Conservation (phyloP, 192 early-diverging fungal species). For the Entomortierella parvispora region DNA sequence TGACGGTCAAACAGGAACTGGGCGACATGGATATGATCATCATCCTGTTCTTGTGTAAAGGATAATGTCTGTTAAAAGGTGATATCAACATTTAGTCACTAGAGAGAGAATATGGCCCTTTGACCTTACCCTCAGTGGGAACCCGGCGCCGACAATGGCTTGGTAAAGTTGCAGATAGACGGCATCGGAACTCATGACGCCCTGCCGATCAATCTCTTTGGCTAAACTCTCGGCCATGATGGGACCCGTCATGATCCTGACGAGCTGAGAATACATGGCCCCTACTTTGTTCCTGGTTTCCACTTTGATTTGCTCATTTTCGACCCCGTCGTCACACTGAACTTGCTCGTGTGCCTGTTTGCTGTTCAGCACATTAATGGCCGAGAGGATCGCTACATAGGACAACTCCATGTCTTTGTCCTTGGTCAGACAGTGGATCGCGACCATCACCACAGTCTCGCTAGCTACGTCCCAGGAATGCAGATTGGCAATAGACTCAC, state of each 20-base stretch:
- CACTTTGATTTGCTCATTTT: no score
- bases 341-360: neutral
- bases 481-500: neutral
- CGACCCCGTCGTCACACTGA: no score
- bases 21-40: slow-evolving; percentile 14
- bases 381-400: slow-evolving; percentile 31
- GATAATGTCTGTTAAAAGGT: neutral
- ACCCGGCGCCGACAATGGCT: slow-evolving; percentile 10
- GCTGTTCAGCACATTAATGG: slow-evolving; percentile 15
- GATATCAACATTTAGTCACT: neutral
- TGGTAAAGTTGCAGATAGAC: slow-evolving; percentile 28
- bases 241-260: slow-evolving; percentile 9
- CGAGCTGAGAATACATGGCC: slow-evolving; percentile 3
- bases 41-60: slow-evolving; percentile 1
- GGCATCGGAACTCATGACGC: neutral
- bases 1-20: slow-evolving; percentile 19
- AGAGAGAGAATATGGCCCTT: neutral
- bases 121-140: slow-evolving; percentile 7
- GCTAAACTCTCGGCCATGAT: neutral
- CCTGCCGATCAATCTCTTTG: slow-evolving; percentile 17
- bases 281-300: neutral
- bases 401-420: slow-evolving; percentile 28
- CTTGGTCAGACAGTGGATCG: slow-evolving; percentile 25
- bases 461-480: slow-evolving; percentile 5
- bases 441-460: neutral